Conservation (phyloP, 2,329 filamentous ascomycete species). For the Thielaviopsis punctulata region DNA sequence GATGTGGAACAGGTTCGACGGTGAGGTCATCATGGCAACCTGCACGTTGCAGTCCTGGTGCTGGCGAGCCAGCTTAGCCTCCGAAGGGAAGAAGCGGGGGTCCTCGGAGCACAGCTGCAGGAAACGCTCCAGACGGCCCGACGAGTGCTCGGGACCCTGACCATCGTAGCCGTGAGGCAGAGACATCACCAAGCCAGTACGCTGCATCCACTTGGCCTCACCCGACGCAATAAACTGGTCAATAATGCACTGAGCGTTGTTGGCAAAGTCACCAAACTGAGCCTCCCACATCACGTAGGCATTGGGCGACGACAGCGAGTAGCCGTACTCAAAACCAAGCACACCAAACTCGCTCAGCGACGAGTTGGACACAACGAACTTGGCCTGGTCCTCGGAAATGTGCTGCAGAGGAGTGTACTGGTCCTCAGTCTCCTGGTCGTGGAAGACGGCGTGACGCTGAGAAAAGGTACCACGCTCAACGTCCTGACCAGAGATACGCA, state of each 20-base stretch:
- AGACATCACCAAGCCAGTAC: conserved; percentile 89
- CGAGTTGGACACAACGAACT: conserved; percentile 94
- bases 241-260: conserved; percentile 97
- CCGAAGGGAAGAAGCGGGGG: conserved; percentile 74
- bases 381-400: conserved; percentile 77
- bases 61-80: conserved; percentile 83
- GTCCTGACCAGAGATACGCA: conserved; percentile 95
- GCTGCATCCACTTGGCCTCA: conserved; percentile 97
- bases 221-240: conserved; percentile 97
- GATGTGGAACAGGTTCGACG: conserved; percentile 90
- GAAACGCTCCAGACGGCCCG: conserved; percentile 91
- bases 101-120: conserved; percentile 96
- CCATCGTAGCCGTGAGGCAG: conserved; percentile 96
- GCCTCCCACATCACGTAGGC: conserved; percentile 99
- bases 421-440: conserved; percentile 87
- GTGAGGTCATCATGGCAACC: conserved; percentile 92
- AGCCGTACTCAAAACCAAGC: conserved; percentile 96
- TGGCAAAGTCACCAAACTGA: conserved; percentile 98
- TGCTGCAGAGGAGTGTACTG: conserved; percentile 89
- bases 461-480: conserved; percentile 99
- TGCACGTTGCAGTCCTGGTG: conserved; percentile 99
- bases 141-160: conserved; percentile 96
- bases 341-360: conserved; percentile 55
- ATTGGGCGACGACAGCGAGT: conserved; percentile 91
- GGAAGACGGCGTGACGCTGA: conserved; percentile 89